Evolutionary conservation across 331 rosid species (phyloP).

Genomic region (Telfairia occidentalis): DNA sequence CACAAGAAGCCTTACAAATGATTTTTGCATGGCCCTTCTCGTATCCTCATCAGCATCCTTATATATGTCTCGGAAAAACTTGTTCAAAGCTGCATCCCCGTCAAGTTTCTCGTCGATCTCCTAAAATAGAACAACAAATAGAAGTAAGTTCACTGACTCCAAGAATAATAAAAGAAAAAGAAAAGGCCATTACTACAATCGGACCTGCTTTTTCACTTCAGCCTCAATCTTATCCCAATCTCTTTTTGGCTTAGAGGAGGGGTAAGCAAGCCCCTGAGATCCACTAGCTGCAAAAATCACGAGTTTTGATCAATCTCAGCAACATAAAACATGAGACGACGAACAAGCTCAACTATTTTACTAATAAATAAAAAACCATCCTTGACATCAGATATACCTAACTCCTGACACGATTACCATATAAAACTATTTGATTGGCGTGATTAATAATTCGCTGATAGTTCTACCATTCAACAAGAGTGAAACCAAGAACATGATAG

Average conservation of each 20-base stretch:
- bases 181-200: neutral
- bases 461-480: neutral
- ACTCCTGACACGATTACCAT: neutral
- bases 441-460: neutral
- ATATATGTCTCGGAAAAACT: slow-evolving; percentile 66
- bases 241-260: slow-evolving; percentile 52
- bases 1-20: slow-evolving; percentile 43
- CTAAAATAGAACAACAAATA: slow-evolving; percentile 28
- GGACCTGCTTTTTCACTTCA: slow-evolving; percentile 67
- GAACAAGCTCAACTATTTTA: neutral
- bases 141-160: neutral
- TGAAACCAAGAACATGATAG: neutral
- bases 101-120: slow-evolving; percentile 83
- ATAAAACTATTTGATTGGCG: neutral
- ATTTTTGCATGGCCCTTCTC: slow-evolving; percentile 70
- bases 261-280: slow-evolving; percentile 44
- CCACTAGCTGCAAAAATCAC: slow-evolving; percentile 32
- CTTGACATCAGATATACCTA: neutral
- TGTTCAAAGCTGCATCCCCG: slow-evolving; percentile 82
- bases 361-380: neutral
- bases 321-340: neutral
- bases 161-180: neutral
- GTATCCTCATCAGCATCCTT: slow-evolving; percentile 80
- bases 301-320: neutral
- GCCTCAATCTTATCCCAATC: slow-evolving; percentile 84